Evolutionary conservation across 495 filamentous ascomycete genomes (phyloP).

Genomic region (Neurospora discreta): DNA sequence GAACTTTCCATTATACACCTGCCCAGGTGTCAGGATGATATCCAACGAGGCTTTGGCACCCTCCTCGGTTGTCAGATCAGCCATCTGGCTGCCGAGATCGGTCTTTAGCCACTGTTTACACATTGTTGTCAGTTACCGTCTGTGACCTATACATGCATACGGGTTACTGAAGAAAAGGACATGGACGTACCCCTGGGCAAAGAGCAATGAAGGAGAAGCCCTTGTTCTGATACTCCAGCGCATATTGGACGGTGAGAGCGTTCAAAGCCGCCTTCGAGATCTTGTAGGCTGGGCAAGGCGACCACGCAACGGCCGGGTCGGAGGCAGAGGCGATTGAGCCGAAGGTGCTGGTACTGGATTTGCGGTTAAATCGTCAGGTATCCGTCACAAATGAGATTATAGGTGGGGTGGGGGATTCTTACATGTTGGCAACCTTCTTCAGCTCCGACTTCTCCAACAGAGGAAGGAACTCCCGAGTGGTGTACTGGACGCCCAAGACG

Average conservation of each 20-base stretch:
- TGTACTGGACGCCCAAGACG: slow-evolving; percentile 31
- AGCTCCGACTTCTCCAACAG: slow-evolving; percentile 31
- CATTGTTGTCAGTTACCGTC: neutral
- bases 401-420: neutral
- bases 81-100: slow-evolving; percentile 13
- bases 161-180: neutral
- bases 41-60: slow-evolving; percentile 35
- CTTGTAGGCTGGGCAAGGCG: slow-evolving; percentile 35
- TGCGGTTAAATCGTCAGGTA: neutral
- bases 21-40: slow-evolving; percentile 28
- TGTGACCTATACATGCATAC: neutral
- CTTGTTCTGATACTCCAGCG: slow-evolving; percentile 26
- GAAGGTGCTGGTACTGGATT: slow-evolving; percentile 24
- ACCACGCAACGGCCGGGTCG: slow-evolving; percentile 7
- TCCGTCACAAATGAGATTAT: neutral
- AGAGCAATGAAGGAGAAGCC: slow-evolving; percentile 36
- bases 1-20: slow-evolving; percentile 34
- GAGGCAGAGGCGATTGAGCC: slow-evolving; percentile 30
- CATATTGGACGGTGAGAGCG: slow-evolving; percentile 39
- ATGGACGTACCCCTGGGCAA: slow-evolving; percentile 30
- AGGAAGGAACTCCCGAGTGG: slow-evolving; percentile 34
- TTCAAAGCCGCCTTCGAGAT: slow-evolving; percentile 43
- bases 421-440: slow-evolving; percentile 40
- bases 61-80: slow-evolving; percentile 33
- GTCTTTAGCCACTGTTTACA: neutral